Evolutionary conservation across 2,329 filamentous ascomycete species (phyloP), one percentile per base, ranked within the genome.

Genomic region (Beauveria brongniartii): DNA sequence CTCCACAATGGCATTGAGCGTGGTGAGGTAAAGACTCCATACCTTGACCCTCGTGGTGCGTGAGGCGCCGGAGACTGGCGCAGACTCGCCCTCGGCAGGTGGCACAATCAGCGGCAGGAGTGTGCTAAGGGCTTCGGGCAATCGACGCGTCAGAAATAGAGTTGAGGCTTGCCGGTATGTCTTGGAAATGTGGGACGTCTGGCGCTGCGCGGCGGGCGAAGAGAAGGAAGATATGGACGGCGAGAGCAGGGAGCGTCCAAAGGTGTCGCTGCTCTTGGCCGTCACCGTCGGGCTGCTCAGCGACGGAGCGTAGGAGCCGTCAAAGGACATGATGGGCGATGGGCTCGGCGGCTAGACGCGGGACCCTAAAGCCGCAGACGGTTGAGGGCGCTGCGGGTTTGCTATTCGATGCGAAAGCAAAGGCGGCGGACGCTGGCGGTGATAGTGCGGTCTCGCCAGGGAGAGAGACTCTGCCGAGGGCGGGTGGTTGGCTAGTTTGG

Each of bases 11-110:
- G 91, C 89, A 76, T 97, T 96, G 64, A 97, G 80, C 55, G 97
- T 88, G 20, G 92, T 96, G 65, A 97, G 82, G 72, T 97, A 99
- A 69, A 99, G 82, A 73, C 92, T 96, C 94, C 94, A 99, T 65
- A 97, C 89, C 75, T 97, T 99, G 73, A 96, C 89, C 65, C 92
- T 82, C 61, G 91, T 94, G 37, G 87, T 89, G 66, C 89, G 85
- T 47, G 90, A 92, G 58, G 91, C 91, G 64, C 82, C 84, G 59
- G 90, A 88, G 58, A 97, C 86, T 5, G 92, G 91, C 30, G 91
- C 88, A 30, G 83, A 78, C 61, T 85, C 81, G 37, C 76, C 74
- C 72, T 78, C 73, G 34, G 77, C 75, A 64, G 77, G 71, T 8
- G 86, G 81, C 1, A 83, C 87, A 69, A 99, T 89, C 63, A 97